A percentile compares a stretch with the other conserved stretches of the same genome.
Conservation (phyloP, 805 yeast genomes). For the Starmera quercuum region DNA sequence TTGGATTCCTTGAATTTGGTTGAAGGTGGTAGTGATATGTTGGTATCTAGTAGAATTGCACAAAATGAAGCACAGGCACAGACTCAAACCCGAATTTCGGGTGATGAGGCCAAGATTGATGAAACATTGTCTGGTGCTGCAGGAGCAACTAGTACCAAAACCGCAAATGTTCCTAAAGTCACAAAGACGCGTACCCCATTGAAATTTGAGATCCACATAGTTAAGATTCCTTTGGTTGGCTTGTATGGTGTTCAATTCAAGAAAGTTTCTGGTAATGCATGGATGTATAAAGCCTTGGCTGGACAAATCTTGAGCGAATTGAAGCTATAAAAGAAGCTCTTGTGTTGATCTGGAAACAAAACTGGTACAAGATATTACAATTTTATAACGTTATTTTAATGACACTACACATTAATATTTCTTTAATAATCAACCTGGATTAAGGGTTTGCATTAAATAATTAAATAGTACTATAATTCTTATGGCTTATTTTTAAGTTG, state of each 20-base stretch:
- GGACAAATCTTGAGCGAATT: constrained; percentile 54
- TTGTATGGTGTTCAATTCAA: constrained; percentile 93
- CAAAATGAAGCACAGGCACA: constrained; percentile 26
- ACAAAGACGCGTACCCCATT: constrained; percentile 49
- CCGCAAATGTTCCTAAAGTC: constrained; percentile 3
- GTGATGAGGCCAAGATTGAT: constrained; percentile 3
- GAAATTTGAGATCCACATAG: constrained; percentile 85
- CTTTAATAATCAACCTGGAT: too few relatives aligned
- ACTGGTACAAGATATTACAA: too few relatives aligned
- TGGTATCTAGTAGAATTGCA: constrained; percentile 50
- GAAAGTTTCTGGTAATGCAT: constrained; percentile 86
- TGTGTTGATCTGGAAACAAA: too few relatives aligned
- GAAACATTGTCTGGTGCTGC: constrained; percentile 3
- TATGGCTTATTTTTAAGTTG: too few relatives aligned
- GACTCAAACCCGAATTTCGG: constrained; percentile 3
- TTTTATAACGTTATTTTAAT: too few relatives aligned
- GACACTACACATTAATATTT: too few relatives aligned
- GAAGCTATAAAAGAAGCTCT: constrained; percentile 15
- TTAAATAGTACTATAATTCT: too few relatives aligned
- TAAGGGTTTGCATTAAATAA: too few relatives aligned
- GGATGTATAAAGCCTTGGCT: constrained; percentile 91
- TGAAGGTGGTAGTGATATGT: constrained; percentile 41
- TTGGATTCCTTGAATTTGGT: constrained; percentile 58
- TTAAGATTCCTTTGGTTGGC: constrained; percentile 84
- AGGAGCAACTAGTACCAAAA: constrained; percentile 4